Evolutionary conservation across 1,284 basidiomycete genomes (phyloP).

Genomic region (Paramarasmius palmivorus): DNA sequence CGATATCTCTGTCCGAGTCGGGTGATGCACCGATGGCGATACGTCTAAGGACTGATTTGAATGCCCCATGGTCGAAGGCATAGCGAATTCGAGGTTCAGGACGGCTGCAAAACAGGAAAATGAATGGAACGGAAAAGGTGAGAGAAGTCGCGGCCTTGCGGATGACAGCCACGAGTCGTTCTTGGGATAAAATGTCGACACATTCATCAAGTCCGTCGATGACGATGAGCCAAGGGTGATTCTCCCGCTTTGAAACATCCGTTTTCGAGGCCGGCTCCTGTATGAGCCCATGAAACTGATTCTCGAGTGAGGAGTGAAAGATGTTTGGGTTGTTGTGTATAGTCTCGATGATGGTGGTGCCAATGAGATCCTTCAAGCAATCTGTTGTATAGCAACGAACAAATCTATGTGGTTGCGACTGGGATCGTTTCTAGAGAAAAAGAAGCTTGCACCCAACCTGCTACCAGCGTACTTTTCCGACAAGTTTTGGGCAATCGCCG

Average conservation of each 20-base stretch:
- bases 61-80: not conserved
- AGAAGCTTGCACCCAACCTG: not conserved
- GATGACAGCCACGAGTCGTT: not conserved
- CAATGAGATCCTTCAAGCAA: not conserved
- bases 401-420: not conserved
- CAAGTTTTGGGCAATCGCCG: not conserved
- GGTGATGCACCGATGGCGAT: not conserved
- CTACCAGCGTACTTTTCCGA: not conserved
- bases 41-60: not conserved
- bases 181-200: not conserved
- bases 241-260: not conserved
- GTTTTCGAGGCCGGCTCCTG: not conserved
- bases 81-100: not conserved
- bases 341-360: not conserved
- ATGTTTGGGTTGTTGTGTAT: not conserved
- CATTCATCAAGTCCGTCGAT: conserved; percentile 3
- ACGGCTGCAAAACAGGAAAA: not conserved
- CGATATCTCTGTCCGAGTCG: not conserved
- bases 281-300: not conserved
- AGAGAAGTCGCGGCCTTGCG: too few relatives aligned
- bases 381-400: not conserved
- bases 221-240: not conserved
- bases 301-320: not conserved
- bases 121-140: not conserved
- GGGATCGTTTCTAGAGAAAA: conserved; percentile 1